phyloP scores from a whole-genome alignment of 768 basidiomycete genomes.

The Kwoniella sp. region DNA sequence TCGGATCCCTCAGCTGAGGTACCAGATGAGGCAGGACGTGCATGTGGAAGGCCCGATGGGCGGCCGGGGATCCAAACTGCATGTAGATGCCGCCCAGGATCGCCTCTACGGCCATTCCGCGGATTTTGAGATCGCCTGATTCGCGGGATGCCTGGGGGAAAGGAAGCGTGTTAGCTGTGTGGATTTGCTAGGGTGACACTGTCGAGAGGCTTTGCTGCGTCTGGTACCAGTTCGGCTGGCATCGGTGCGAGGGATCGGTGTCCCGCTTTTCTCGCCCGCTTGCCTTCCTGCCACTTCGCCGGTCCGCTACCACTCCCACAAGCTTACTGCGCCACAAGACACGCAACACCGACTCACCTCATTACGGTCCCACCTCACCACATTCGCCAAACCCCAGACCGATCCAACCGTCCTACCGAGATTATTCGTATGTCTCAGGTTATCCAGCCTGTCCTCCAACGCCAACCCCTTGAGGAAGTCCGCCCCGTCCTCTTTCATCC shows the following conservation, averaged over 20 bases:
- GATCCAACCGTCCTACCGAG: conserved; percentile 41
- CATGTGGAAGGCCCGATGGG: conserved; percentile 46
- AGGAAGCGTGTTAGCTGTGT: not conserved
- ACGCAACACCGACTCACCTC: conserved; percentile 24
- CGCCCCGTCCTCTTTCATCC: not conserved
- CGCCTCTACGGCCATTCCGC: conserved; percentile 34
- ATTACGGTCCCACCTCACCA: conserved; percentile 37
- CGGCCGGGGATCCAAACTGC: conserved; percentile 42
- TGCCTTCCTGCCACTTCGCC: no score
- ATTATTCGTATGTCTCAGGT: conserved; percentile 37
- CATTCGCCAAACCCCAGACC: conserved; percentile 36
- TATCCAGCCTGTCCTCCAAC: conserved; percentile 37
- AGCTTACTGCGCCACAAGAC: not conserved
- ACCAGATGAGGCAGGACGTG: conserved; percentile 37
- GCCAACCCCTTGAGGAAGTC: conserved; percentile 30
- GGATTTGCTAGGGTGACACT: no score
- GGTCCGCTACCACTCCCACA: no score
- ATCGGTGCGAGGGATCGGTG: no score
- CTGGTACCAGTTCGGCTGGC: no score
- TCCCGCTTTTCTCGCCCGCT: no score
- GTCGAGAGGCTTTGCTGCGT: no score
- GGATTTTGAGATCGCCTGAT: conserved; percentile 22
- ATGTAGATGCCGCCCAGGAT: conserved; percentile 38
- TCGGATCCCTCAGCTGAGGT: conserved; percentile 37
- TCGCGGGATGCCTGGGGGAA: conserved; percentile 20